Percentiles rank a stretch among this genome's conserved stretches.
phyloP scores from a whole-genome alignment of 768 basidiomycete species.

The Naganishia randhawae region DNA sequence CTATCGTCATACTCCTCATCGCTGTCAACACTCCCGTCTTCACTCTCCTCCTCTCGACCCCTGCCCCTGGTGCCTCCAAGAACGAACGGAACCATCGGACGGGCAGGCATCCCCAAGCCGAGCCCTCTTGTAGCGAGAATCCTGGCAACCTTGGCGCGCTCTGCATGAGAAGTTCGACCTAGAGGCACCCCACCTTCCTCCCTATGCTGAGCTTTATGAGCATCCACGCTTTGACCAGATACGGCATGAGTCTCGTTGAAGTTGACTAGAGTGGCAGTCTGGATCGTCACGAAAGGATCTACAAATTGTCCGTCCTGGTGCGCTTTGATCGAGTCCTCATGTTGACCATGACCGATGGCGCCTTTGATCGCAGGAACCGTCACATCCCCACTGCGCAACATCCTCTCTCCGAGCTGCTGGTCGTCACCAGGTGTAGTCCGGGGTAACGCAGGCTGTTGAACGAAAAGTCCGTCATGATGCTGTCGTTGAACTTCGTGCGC shows the following conservation, averaged over 20 bases:
- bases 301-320: constrained; percentile 45
- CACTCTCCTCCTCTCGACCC: constrained; percentile 17
- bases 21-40: constrained; percentile 26
- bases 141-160: constrained; percentile 42
- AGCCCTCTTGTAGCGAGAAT: constrained; percentile 46
- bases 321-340: constrained; percentile 29
- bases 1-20: constrained; percentile 26
- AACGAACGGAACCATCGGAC: constrained; percentile 34
- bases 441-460: constrained; percentile 40
- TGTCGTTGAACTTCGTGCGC: constrained; percentile 31
- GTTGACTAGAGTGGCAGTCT: constrained; percentile 42
- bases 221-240: neutral
- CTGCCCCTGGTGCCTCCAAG: constrained; percentile 16
- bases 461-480: constrained; percentile 14
- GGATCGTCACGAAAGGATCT: constrained; percentile 49
- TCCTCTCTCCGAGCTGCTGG: constrained; percentile 41
- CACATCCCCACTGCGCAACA: constrained; percentile 33
- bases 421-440: constrained; percentile 22
- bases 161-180: constrained; percentile 41
- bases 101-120: constrained; percentile 48
- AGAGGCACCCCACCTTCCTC: constrained; percentile 43
- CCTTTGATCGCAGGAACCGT: neutral
- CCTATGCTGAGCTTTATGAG: neutral
- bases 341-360: neutral
- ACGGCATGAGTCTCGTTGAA: neutral